These are phyloP conservation scores for Sporothrix mexicana DNA, from an alignment of 2,329 filamentous ascomycete genomes.

Conservation along the genomic window DNA sequence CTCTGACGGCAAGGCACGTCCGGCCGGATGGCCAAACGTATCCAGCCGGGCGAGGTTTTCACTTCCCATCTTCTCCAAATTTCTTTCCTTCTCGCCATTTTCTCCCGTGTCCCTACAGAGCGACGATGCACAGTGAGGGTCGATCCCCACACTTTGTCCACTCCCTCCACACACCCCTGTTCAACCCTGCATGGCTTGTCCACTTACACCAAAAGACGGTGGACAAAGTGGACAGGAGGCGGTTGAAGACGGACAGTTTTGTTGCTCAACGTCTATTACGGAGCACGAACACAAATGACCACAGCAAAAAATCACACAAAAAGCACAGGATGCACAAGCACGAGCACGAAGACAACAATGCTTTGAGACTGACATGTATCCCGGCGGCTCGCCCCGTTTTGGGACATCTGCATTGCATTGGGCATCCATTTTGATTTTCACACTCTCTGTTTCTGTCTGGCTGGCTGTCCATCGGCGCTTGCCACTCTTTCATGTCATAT, in stretches of 20 bases:
- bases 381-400: slow-evolving; percentile 6
- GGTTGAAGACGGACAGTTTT: background rate
- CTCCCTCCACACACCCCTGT: slow-evolving; percentile 15
- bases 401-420: slow-evolving; percentile 30
- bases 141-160: slow-evolving; percentile 26
- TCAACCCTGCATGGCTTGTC: background rate
- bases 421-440: slow-evolving; percentile 23
- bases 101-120: slow-evolving; percentile 23
- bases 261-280: slow-evolving; percentile 4
- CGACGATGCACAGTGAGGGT: slow-evolving; percentile 3
- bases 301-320: too few species aligned
- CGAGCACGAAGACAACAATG: background rate
- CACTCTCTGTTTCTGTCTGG: background rate
- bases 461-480: slow-evolving; percentile 7
- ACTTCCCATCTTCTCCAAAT: background rate
- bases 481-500: background rate
- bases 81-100: background rate
- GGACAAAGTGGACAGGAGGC: background rate
- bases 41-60: background rate
- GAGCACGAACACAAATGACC: slow-evolving; percentile 3
- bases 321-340: background rate
- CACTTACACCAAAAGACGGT: slow-evolving; percentile 26
- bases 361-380: slow-evolving; percentile 7
- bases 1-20: background rate
- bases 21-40: background rate